Evolutionary conservation across 2,329 filamentous ascomycete species (phyloP).

Genomic region (Monosporascus cannonballus): DNA sequence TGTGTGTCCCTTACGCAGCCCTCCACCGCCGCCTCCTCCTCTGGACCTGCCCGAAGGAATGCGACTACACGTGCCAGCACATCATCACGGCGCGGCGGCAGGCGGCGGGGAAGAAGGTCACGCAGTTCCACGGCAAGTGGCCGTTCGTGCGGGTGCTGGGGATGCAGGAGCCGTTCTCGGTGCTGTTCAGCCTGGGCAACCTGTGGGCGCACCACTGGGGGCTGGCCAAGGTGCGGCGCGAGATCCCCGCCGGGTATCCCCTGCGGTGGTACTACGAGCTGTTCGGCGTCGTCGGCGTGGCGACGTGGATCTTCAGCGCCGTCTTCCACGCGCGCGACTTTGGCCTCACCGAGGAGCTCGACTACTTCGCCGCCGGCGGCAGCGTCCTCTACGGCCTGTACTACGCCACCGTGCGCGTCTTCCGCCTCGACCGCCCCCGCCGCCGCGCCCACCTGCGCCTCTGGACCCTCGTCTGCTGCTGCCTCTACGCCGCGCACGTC

Average conservation of each 20-base stretch:
- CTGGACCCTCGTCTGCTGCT: conserved; percentile 70
- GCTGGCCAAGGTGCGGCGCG: conserved; percentile 61
- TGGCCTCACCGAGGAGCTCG: conserved; percentile 78
- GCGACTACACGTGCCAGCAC: conserved; percentile 97
- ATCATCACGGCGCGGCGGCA: conserved; percentile 73
- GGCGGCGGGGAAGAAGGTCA: conserved; percentile 58
- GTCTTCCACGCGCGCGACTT: conserved; percentile 93
- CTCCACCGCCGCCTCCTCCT: conserved; percentile 78
- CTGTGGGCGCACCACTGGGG: conserved; percentile 79
- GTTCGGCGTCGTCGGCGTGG: conserved; percentile 75
- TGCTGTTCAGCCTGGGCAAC: conserved; percentile 90
- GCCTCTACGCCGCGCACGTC: conserved; percentile 71
- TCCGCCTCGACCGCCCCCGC: conserved; percentile 63
- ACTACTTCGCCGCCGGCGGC: conserved; percentile 91
- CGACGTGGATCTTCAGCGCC: conserved; percentile 82
- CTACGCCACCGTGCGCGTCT: conserved; percentile 75
- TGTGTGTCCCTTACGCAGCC: conserved; percentile 44
- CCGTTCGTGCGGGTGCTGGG: conserved; percentile 86
- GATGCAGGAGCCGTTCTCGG: conserved; percentile 90
- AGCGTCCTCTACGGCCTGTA: conserved; percentile 88
- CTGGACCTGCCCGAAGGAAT: conserved; percentile 90
- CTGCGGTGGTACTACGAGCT: conserved; percentile 73
- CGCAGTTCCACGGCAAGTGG: conserved; percentile 99
- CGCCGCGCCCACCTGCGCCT: conserved; percentile 51
- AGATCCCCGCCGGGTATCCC: conserved; percentile 67